Evolutionary conservation across 306 rosid species (phyloP).

Genomic region (Gillenia trifoliata): DNA sequence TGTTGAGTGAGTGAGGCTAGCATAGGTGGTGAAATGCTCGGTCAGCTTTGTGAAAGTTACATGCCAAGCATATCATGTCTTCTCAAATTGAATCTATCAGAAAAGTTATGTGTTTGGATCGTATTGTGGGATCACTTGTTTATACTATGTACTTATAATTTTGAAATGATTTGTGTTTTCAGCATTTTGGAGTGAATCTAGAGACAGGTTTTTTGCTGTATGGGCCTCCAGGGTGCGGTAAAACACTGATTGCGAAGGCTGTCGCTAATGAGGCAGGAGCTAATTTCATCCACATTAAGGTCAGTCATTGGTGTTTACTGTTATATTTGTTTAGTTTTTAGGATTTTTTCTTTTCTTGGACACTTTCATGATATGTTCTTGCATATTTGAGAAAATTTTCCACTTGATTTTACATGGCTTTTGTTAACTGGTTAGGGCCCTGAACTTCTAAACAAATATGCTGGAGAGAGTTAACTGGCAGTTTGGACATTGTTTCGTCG

Average conservation of each 20-base stretch:
- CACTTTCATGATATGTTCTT: background rate
- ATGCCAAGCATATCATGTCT: too few relatives aligned
- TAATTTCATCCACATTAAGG: constrained; percentile 71
- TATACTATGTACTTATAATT: too few relatives aligned
- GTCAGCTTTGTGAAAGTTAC: constrained; percentile 7
- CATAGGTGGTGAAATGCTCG: too few relatives aligned
- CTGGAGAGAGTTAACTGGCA: constrained; percentile 78
- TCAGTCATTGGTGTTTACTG: background rate
- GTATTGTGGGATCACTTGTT: too few relatives aligned
- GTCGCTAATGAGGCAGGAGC: constrained; percentile 89
- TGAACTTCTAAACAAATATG: constrained; percentile 73
- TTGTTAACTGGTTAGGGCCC: constrained; percentile 55
- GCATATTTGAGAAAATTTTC: background rate
- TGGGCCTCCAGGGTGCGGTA: too few relatives aligned
- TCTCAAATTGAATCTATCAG: too few relatives aligned
- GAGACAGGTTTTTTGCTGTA: constrained; percentile 78
- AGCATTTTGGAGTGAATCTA: constrained; percentile 53
- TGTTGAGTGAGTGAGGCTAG: too few relatives aligned
- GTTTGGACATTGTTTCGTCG: constrained; percentile 62
- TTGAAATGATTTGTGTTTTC: too few relatives aligned
- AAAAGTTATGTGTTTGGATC: too few relatives aligned
- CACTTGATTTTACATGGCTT: background rate
- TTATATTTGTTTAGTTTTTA: background rate
- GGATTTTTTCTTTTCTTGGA: background rate
- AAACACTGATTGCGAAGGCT: constrained; percentile 82